phyloP scores from a whole-genome alignment of 139 green algal species.

The Coccomyxa sp. region DNA sequence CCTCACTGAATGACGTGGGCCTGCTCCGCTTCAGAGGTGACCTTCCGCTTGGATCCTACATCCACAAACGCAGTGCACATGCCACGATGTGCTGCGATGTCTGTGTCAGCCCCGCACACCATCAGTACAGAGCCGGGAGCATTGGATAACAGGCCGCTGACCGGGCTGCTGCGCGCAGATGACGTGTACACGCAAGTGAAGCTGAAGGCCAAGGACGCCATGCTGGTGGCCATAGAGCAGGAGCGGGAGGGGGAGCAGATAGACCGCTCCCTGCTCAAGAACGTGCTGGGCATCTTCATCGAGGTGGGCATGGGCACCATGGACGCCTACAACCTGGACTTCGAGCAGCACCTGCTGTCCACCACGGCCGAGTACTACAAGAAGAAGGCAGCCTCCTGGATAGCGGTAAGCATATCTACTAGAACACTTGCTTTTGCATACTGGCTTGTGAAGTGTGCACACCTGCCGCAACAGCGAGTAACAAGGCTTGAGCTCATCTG shows the following conservation, averaged over 20 bases:
- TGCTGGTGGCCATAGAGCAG: constrained; percentile 75
- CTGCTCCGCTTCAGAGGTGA: constrained; percentile 79
- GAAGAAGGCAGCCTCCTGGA: constrained; percentile 64
- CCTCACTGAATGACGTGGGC: constrained; percentile 89
- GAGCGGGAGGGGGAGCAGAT: constrained; percentile 95
- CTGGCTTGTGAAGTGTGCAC: too few species aligned
- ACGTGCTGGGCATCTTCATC: constrained; percentile 95
- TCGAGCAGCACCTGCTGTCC: constrained; percentile 85
- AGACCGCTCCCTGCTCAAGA: constrained; percentile 87
- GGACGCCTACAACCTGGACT: constrained; percentile 93
- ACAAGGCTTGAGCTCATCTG: too few species aligned
- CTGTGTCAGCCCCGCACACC: too few species aligned
- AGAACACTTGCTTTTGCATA: too few species aligned
- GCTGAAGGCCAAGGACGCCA: constrained; percentile 54
- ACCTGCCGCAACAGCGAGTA: too few species aligned
- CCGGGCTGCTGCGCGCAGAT: constrained; percentile 42
- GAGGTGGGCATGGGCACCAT: constrained; percentile 93
- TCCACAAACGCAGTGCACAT: too few species aligned
- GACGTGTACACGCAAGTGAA: constrained; percentile 84
- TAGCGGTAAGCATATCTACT: constrained; percentile 46
- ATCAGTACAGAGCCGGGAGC: too few species aligned
- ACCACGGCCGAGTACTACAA: constrained; percentile 84
- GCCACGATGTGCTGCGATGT: too few species aligned
- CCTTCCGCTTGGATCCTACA: too few species aligned
- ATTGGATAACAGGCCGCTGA: not conserved